Evolutionary conservation across 768 basidiomycete species (phyloP).

Genomic region (Erythrobasidium yunnanense): DNA sequence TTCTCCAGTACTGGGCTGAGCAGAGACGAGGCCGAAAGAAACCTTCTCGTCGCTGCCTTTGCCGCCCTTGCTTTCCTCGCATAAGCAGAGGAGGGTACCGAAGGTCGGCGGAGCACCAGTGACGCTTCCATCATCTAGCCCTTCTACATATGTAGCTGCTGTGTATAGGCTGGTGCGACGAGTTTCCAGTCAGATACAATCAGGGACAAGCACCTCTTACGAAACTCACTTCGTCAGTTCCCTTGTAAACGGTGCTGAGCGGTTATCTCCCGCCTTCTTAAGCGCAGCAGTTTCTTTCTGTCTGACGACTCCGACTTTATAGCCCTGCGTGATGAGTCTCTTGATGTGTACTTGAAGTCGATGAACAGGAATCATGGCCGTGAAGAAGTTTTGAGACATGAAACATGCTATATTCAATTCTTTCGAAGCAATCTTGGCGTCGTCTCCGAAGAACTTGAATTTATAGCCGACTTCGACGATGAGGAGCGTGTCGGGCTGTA

Average conservation of each 20-base stretch:
- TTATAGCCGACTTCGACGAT: slow-evolving; percentile 31
- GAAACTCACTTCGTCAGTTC: slow-evolving; percentile 51
- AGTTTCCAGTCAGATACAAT: slow-evolving; percentile 39
- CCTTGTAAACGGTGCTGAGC: slow-evolving; percentile 61
- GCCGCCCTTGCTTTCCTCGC: slow-evolving; percentile 49
- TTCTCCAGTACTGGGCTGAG: slow-evolving; percentile 80
- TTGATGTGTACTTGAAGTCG: slow-evolving; percentile 34
- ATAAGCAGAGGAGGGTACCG: slow-evolving; percentile 65
- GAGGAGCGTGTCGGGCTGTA: slow-evolving; percentile 20
- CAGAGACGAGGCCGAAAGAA: slow-evolving; percentile 59
- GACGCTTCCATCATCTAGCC: slow-evolving; percentile 42
- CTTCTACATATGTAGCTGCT: slow-evolving; percentile 63
- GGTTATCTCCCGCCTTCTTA: slow-evolving; percentile 69
- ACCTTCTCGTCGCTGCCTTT: slow-evolving; percentile 47
- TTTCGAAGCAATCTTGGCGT: slow-evolving; percentile 66
- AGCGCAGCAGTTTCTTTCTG: slow-evolving; percentile 81
- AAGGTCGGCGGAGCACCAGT: slow-evolving; percentile 44
- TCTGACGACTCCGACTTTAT: slow-evolving; percentile 71
- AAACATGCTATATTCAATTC: slow-evolving; percentile 50
- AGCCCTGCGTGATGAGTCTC: slow-evolving; percentile 65
- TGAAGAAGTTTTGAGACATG: slow-evolving; percentile 58
- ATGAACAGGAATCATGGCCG: slow-evolving; percentile 71
- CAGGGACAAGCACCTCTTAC: slow-evolving; percentile 56
- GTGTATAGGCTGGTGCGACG: slow-evolving; percentile 22
- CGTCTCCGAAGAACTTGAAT: slow-evolving; percentile 62